Conservation (phyloP, 2,329 filamentous ascomycete genomes). For the Diaporthe ampelina region DNA sequence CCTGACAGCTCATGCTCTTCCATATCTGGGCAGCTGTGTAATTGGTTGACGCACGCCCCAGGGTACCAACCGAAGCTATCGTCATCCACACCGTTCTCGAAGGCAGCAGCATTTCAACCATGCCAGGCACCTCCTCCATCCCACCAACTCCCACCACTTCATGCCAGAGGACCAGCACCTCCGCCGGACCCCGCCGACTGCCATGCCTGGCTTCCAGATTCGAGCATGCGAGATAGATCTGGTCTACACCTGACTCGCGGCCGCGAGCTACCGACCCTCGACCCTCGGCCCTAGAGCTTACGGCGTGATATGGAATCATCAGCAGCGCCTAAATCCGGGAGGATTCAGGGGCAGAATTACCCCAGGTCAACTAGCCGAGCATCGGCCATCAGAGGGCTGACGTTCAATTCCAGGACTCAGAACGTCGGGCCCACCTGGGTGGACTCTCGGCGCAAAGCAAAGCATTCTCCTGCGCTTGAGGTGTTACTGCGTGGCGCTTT, state of each 20-base stretch:
- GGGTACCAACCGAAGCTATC: slow-evolving; percentile 8
- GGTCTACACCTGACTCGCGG: background rate
- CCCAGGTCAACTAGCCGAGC: background rate
- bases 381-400: background rate
- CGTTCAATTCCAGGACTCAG: too few species aligned
- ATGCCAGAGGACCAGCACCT: background rate
- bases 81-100: background rate
- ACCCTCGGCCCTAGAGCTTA: slow-evolving; percentile 15
- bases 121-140: background rate
- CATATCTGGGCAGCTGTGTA: slow-evolving; percentile 17
- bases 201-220: background rate
- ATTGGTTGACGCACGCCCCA: background rate
- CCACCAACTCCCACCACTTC: background rate
- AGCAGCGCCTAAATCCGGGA: slow-evolving; percentile 6
- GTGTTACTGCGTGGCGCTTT: background rate
- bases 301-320: slow-evolving; percentile 8
- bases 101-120: background rate
- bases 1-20: slow-evolving; percentile 21
- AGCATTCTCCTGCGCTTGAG: background rate
- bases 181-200: slow-evolving; percentile 8
- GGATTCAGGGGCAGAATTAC: slow-evolving; percentile 20
- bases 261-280: background rate
- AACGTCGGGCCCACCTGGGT: background rate
- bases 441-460: background rate
- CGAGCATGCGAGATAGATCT: slow-evolving; percentile 14